phyloP scores from a whole-genome alignment of 2,329 filamentous ascomycete species.

The Fusarium sulawesiense region DNA sequence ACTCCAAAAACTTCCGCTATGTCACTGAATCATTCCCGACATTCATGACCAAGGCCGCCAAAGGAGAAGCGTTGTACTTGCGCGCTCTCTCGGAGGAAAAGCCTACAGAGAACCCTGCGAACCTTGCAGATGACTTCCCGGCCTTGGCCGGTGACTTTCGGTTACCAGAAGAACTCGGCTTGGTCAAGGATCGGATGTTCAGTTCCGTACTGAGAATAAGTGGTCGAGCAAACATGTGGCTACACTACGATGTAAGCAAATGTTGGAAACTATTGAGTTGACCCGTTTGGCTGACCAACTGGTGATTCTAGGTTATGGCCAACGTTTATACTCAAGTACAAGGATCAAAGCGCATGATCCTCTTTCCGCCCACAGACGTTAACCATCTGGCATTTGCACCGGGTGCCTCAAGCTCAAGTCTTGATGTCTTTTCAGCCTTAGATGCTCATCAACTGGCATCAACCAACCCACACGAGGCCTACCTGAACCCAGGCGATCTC shows the following conservation, averaged over 20 bases:
- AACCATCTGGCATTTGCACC: conserved; percentile 75
- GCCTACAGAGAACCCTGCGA: conserved; percentile 76
- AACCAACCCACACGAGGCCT: conserved; percentile 74
- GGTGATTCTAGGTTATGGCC: conserved; percentile 74
- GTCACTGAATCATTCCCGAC: conserved; percentile 72
- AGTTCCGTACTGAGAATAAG: conserved; percentile 85
- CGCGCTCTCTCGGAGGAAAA: conserved; percentile 77
- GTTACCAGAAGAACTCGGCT: conserved; percentile 70
- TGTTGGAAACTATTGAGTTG: neutral
- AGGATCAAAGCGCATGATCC: conserved; percentile 77
- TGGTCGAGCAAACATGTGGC: conserved; percentile 85
- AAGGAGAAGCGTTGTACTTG: conserved; percentile 77
- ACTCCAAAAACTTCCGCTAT: conserved; percentile 85
- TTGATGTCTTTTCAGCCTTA: conserved; percentile 73
- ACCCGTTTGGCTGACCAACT: conserved; percentile 1
- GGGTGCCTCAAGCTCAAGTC: conserved; percentile 81
- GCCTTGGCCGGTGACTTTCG: conserved; percentile 74
- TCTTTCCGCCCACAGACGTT: conserved; percentile 85
- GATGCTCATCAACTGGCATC: conserved; percentile 53
- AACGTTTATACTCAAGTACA: conserved; percentile 85
- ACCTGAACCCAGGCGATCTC: conserved; percentile 77
- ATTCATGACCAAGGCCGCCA: conserved; percentile 71
- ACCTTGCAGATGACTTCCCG: conserved; percentile 78
- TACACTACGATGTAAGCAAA: conserved; percentile 82
- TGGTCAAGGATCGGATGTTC: conserved; percentile 72